Evolutionary conservation across 768 basidiomycete species (phyloP), one percentile per base, ranked within the genome.

Genomic region (Clitopilus passeckerianus): DNA sequence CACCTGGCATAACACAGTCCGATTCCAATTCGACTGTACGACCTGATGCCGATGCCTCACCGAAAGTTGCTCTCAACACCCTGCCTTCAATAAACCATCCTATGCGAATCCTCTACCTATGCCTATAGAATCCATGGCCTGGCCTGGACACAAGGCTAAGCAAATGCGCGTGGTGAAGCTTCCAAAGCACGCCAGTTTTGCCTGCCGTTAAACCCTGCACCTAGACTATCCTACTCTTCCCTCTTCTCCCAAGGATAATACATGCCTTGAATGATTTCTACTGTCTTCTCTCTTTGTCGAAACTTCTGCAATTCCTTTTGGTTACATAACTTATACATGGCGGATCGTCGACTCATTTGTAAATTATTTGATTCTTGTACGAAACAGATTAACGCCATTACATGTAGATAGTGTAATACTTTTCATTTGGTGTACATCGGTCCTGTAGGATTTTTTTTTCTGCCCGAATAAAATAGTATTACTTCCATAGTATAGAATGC

Each of bases 81-180:
- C 57, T 57, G 54, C 43, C 52, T 20, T 65, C 65, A 67, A 34
- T 37, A 34, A 33, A 34, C 70, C 72, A 6, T 73, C 69, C 62
- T 71, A 67, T 57, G 70, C 79, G 23, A 73, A 82, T 63, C 85
- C 85, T 9, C 74, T 87, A 15, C 86, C 86, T 10, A 82, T 80
- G 65, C 82, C 84, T 9, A 70, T 80, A n/a, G 73, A 76, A 43
- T 72, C 80, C 50, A 86, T 86, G 85, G 61, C 78, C 50, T 63
- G 67, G 59, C 55, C 54, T 54, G 53, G 59, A 56, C 59, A 56
- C 63, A 64, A 64, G 64, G 60, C 64, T 56, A 63, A 66, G 34
- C 64, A 62, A 33, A 54, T 58, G 18, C 57, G 58, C 43, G 63
- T 68, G 55, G 65, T 76, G 30, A 60, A 68, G 24, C 69, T 79